A percentile compares a stretch with the other conserved stretches of the same genome.
Conservation (phyloP, 2,329 filamentous ascomycete species). For the Curvularia spicifera region DNA sequence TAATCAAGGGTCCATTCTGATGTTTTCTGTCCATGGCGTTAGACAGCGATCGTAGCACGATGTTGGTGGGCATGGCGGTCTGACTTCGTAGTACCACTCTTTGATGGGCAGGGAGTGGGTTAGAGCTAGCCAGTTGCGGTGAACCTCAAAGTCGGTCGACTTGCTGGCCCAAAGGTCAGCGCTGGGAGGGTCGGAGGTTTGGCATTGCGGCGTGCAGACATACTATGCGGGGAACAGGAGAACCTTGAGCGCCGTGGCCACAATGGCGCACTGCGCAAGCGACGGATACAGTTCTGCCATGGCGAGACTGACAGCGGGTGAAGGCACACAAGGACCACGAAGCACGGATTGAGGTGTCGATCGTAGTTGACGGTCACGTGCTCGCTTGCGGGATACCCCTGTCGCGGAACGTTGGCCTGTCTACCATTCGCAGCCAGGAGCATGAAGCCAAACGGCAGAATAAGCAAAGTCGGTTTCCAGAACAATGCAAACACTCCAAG, state of each 20-base stretch:
- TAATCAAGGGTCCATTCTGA: conserved; percentile 99
- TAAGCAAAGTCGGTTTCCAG: conserved; percentile 15
- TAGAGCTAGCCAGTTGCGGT: conserved; percentile 97
- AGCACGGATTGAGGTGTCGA: conserved; percentile 25
- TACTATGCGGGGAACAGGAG: conserved; percentile 95
- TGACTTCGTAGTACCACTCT: conserved; percentile 91
- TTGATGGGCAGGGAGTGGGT: conserved; percentile 85
- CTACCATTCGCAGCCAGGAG: not conserved
- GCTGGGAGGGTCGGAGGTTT: conserved; percentile 10
- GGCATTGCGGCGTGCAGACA: conserved; percentile 50
- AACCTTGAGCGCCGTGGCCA: conserved; percentile 87
- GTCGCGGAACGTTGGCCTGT: not conserved
- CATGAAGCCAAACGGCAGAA: conserved; percentile 12
- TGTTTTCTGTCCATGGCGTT: conserved; percentile 65
- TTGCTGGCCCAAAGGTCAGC: conserved; percentile 67
- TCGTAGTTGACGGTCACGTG: conserved; percentile 29
- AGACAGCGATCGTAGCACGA: conserved; percentile 10
- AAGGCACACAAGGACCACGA: conserved; percentile 28
- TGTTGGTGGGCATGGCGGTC: not conserved
- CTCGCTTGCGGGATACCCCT: conserved; percentile 10
- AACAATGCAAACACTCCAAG: conserved; percentile 7
- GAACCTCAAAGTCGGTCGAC: conserved; percentile 98
- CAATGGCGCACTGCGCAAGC: conserved; percentile 84
- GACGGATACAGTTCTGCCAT: conserved; percentile 88
- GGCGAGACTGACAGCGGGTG: conserved; percentile 29